Conservation (phyloP, 2,329 filamentous ascomycete genomes). For the Aspergillus melleus region DNA sequence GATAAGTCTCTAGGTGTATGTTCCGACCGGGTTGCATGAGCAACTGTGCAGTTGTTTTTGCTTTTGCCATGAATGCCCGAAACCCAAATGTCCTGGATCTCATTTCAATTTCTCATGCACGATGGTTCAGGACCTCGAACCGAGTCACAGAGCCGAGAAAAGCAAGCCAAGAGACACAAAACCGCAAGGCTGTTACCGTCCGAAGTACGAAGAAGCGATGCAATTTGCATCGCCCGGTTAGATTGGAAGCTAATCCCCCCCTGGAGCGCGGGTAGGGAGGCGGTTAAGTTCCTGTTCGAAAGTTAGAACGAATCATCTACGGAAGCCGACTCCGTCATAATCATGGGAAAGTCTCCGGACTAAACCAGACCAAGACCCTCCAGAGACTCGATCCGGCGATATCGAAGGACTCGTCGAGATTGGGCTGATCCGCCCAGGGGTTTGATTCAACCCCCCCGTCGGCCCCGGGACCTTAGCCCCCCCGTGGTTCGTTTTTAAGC, state of each 20-base stretch:
- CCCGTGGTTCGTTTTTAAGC: constrained; percentile 18
- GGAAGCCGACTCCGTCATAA: constrained; percentile 8
- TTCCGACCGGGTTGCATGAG: background rate
- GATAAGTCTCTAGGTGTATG: background rate
- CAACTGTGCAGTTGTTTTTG: background rate
- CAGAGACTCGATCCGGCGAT: constrained; percentile 24
- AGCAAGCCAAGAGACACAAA: background rate
- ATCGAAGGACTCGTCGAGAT: constrained; percentile 15
- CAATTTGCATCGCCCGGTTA: constrained; percentile 1
- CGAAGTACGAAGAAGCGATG: background rate
- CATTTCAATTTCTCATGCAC: background rate
- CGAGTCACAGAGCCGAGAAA: background rate
- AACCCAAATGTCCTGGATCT: background rate
- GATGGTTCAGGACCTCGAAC: background rate
- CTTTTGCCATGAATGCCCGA: background rate
- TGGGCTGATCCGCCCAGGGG: constrained; percentile 36
- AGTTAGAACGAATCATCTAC: constrained; percentile 1
- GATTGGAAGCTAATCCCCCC: background rate
- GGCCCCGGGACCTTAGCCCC: constrained; percentile 18
- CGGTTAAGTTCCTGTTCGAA: background rate
- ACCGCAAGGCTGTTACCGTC: background rate
- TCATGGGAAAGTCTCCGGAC: constrained; percentile 1
- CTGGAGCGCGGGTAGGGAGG: background rate
- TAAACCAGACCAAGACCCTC: constrained; percentile 1
- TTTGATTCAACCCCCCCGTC: constrained; percentile 17